Base-by-base conservation (phyloP, 139 green algal genomes). In the Penium margaritaceum region DNA sequence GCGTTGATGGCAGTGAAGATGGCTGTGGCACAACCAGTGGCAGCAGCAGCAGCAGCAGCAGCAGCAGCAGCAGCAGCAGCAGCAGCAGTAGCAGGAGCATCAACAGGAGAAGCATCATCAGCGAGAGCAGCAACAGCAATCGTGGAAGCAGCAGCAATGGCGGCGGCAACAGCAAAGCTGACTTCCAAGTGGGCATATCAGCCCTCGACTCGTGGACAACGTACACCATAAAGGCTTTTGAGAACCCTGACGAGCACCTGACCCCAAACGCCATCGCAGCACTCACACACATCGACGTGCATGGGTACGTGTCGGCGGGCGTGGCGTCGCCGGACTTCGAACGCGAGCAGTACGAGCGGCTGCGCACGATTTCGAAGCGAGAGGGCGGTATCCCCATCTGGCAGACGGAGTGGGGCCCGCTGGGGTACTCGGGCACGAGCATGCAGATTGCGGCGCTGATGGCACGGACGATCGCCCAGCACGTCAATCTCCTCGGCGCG, bases 331-430 rank as follows among this genome's bases (percentile, higher is more conserved):
- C 24, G 51, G 24, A 60, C 24, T 33, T 60, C 51, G 51, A 24
- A 24, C 51, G n/a, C n/a, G n/a, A 33, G 51, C 51, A 60, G 51
- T 60, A 60, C 51, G 30, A 5, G 3, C 36, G 43, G 47, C 27
- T 79, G 64, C 51, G 63, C 38, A n/a, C n/a, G n/a, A n/a, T n/a
- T n/a, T n/a, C n/a, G n/a, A 37, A 72, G 29, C 2, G 72, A 34
- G 67, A 64, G 33, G 36, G 14, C 7, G 2, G 34, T 14, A 36
- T 74, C 0, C 72, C 47, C 14, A 30, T 84, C 27, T 84, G 79
- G 79, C 75, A 79, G 67, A 72, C 54, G 36, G 79, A 84, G 63
- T 72, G 62, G 29, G 79, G 67, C 41, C 69, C 38, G 30, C 30
- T 73, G 39, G 70, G 70, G 7, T 35, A 19, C 36, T 9, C 24